Conservation (phyloP, 345 rosid genomes). For the Carallia brachiata region DNA sequence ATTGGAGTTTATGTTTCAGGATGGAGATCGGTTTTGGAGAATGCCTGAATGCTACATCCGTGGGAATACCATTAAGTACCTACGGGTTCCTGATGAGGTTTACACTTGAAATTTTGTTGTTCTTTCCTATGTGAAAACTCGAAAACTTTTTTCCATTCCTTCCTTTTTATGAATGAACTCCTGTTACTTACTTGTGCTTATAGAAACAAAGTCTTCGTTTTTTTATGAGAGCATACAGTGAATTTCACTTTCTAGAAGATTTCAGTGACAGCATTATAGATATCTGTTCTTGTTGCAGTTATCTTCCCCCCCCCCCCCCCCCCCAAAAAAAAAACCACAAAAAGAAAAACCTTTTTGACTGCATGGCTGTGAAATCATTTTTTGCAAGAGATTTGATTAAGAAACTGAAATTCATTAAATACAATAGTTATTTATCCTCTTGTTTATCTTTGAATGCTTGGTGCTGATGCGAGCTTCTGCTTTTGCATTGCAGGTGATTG, state of each 20-base stretch:
- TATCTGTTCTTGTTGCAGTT: not conserved
- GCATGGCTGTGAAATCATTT: not conserved
- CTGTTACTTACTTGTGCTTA: not conserved
- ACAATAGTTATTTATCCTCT: not conserved
- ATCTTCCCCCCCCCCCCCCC: too few relatives aligned
- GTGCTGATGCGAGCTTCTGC: slow-evolving; percentile 11
- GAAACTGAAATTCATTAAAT: not conserved
- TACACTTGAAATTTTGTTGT: not conserved
- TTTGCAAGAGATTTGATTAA: not conserved
- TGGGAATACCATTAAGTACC: slow-evolving; percentile 97
- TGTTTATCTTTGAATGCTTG: not conserved
- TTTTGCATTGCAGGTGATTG: slow-evolving; percentile 60
- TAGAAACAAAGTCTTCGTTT: too few relatives aligned
- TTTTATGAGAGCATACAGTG: too few relatives aligned
- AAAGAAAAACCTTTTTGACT: not conserved
- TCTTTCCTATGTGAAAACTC: not conserved
- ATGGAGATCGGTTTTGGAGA: slow-evolving; percentile 99
- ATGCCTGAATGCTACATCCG: slow-evolving; percentile 99
- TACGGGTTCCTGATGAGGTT: slow-evolving; percentile 99
- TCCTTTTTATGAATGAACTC: not conserved
- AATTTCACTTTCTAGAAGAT: not conserved
- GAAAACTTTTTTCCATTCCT: not conserved
- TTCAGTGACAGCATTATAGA: not conserved
- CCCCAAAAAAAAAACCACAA: not conserved
- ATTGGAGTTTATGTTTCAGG: slow-evolving; percentile 43